Base-by-base conservation (phyloP, 805 yeast genomes). In the Hemisphaericaspora nanyangensis region DNA sequence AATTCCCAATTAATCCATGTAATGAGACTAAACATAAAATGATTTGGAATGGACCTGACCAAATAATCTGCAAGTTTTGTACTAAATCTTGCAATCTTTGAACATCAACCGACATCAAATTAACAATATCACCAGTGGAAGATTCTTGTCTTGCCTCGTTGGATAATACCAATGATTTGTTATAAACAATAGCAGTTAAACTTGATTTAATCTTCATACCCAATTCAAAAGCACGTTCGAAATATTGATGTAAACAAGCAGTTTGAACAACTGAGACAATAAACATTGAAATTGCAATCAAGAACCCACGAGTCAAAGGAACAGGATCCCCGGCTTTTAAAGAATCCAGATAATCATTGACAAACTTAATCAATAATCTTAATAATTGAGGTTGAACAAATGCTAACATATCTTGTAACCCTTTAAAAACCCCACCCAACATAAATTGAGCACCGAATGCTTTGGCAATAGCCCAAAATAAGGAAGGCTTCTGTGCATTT, bases 11-110 rank as follows among this genome's bases (percentile, higher is more conserved):
- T 32, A 90, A 63, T 4, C 76, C 74, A 59, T 88, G 77, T 38
- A 90, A 69, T 1, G 93, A 82, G 31, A 73, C 60, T 45, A 90
- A 70, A 70, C 97, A 88, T 41, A 90, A 62, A 17, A 73, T 53
- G 48, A 90, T 79, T 63, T 90, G 96, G 63, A 89, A 84, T 1
- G 97, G 97, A 35, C 95, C 95, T 1, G 95, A 87, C 95, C 96
- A 88, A 36, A 86, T 69, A 38, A 87, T 72, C 51, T 86, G 83
- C 46, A 89, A 76, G 60, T 82, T 78, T 56, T 85, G 89, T 17
- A 84, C 77, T 40, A 88, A 69, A 49, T 86, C 95, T 58, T 86
- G 95, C 40, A 90, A 66, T 63, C 95, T 79, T 63, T 85, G 95
- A 3, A 89, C 81, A 64, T 90, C 98, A 32, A 90, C 95, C 38